These are phyloP conservation scores for Neophaeococcomyces aloes DNA, from an alignment of 2,329 filamentous ascomycete genomes.

Conservation along the genomic window DNA sequence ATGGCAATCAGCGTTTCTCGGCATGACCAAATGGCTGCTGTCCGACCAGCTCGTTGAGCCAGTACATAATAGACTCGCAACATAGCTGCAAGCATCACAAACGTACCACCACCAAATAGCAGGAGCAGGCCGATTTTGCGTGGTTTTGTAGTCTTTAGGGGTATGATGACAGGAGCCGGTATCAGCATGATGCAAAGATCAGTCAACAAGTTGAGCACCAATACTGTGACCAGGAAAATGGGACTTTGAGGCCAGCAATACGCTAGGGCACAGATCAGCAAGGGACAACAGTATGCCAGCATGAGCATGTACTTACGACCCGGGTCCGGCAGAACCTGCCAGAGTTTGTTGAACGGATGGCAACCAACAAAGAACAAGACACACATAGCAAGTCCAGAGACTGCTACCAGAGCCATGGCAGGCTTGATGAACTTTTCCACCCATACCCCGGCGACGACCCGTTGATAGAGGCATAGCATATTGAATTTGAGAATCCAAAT, in stretches of 20 bases:
- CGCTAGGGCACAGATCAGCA: constrained; percentile 4
- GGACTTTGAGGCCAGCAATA: constrained; percentile 28
- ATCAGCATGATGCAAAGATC: constrained; percentile 29
- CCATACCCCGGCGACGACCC: constrained; percentile 28
- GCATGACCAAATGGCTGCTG: constrained; percentile 30
- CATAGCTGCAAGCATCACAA: constrained; percentile 26
- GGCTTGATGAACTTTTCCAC: constrained; percentile 30
- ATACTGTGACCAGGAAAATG: constrained; percentile 25
- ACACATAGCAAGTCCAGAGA: constrained; percentile 22
- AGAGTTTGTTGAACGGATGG: constrained; percentile 27
- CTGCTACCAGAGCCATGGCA: constrained; percentile 24
- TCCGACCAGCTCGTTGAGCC: constrained; percentile 4
- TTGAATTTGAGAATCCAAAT: constrained; percentile 35
- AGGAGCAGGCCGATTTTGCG: constrained; percentile 26
- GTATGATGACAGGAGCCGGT: constrained; percentile 25
- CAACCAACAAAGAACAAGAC: constrained; percentile 25
- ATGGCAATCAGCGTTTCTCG: constrained; percentile 32
- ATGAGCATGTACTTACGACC: constrained; percentile 24
- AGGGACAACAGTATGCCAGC: neutral
- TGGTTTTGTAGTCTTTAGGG: constrained; percentile 22
- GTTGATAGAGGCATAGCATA: constrained; percentile 33
- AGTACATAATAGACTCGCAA: constrained; percentile 21
- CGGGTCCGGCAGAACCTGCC: constrained; percentile 31
- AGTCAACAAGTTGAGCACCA: constrained; percentile 28
- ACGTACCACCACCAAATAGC: constrained; percentile 27